phyloP scores from a whole-genome alignment of 1,284 basidiomycete genomes.

The Termitomyces sp. region DNA sequence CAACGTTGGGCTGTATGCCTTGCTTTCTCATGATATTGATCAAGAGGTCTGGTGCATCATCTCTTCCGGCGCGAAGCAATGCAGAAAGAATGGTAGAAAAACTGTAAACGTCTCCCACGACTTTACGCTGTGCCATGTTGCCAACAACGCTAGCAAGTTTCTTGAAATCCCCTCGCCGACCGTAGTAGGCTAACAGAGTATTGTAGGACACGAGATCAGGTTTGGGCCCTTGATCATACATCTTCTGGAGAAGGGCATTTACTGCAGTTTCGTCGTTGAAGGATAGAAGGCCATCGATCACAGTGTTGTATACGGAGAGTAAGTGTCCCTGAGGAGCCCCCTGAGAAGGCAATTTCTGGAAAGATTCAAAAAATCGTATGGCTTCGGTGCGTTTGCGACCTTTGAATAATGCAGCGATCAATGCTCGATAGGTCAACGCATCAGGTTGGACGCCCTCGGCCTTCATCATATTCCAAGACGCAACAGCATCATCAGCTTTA shows the following conservation, averaged over 20 bases:
- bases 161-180: constrained; percentile 55
- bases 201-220: constrained; percentile 77
- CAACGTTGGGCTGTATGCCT: constrained; percentile 68
- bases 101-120: constrained; percentile 72
- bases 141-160: constrained; percentile 52
- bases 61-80: constrained; percentile 59
- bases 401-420: constrained; percentile 54
- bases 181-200: constrained; percentile 66
- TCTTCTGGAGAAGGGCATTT: constrained; percentile 40
- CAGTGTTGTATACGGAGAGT: constrained; percentile 57
- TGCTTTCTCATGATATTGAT: constrained; percentile 68
- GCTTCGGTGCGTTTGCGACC: constrained; percentile 42
- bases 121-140: constrained; percentile 44
- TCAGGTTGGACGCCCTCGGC: constrained; percentile 48
- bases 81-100: constrained; percentile 78
- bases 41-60: constrained; percentile 60
- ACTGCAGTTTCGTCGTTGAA: constrained; percentile 40
- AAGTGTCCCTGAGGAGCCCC: constrained; percentile 22
- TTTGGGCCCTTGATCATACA: constrained; percentile 48
- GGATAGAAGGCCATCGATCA: constrained; percentile 56
- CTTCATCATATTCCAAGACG: constrained; percentile 59
- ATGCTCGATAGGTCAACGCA: constrained; percentile 51
- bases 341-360: constrained; percentile 32
- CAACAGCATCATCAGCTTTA: constrained; percentile 42
- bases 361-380: constrained; percentile 45